Evolutionary conservation across 805 yeast genomes (phyloP).

Genomic region (Scheffersomyces stipitis): DNA sequence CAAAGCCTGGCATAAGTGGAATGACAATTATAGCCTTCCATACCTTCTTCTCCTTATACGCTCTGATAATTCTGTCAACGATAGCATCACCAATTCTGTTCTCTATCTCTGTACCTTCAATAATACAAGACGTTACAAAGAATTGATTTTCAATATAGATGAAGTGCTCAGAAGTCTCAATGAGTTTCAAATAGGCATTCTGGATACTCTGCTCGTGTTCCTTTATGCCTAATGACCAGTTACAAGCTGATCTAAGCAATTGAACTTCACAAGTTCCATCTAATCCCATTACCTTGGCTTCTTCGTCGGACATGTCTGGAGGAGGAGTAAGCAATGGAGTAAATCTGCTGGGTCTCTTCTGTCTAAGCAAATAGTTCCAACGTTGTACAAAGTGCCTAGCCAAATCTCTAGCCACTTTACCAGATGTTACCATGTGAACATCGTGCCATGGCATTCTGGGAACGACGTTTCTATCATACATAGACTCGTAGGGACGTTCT

Average conservation of each 20-base stretch:
- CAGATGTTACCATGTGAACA: conserved; percentile 92
- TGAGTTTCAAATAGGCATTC: conserved; percentile 84
- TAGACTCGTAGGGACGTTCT: conserved; percentile 84
- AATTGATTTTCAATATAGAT: conserved; percentile 96
- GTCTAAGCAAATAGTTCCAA: conserved; percentile 92
- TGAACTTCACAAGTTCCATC: conserved; percentile 92
- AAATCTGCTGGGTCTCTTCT: conserved; percentile 89
- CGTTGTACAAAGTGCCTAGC: conserved; percentile 95
- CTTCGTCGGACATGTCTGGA: conserved; percentile 75
- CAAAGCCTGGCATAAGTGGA: conserved; percentile 98
- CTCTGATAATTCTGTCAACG: conserved; percentile 92
- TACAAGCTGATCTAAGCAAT: conserved; percentile 81
- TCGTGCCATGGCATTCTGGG: conserved; percentile 99
- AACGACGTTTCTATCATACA: conserved; percentile 76
- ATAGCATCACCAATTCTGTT: conserved; percentile 94
- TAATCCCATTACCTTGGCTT: conserved; percentile 57
- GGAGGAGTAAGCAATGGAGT: conserved; percentile 95
- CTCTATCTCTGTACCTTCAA: conserved; percentile 79
- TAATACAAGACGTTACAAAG: conserved; percentile 83
- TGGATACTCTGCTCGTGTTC: conserved; percentile 88
- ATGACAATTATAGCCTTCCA: conserved; percentile 93
- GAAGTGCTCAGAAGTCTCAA: conserved; percentile 89
- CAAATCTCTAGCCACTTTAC: conserved; percentile 90
- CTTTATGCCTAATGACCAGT: conserved; percentile 90
- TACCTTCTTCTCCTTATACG: conserved; percentile 67